Evolutionary conservation across 2,329 filamentous ascomycete genomes (phyloP).

Genomic region (Magnaporthiopsis incrustans): DNA sequence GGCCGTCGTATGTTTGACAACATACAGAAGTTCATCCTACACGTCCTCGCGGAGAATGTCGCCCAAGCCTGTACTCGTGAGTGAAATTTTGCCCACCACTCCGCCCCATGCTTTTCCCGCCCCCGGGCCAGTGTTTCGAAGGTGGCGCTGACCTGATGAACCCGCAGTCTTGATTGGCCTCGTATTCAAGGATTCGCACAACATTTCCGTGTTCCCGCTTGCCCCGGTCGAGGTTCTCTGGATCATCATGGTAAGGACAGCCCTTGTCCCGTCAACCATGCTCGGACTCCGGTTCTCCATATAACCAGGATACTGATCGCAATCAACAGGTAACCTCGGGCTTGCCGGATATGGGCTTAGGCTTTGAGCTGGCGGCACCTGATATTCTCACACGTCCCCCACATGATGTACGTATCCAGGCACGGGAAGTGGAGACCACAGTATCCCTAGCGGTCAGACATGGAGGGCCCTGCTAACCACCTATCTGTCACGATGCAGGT

Average conservation of each 20-base stretch:
- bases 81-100: not conserved
- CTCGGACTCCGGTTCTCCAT: not conserved
- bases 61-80: conserved; percentile 46
- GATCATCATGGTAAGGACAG: conserved; percentile 51
- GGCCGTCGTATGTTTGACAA: conserved; percentile 56
- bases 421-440: too few relatives aligned
- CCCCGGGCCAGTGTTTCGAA: not conserved
- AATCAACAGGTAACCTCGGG: conserved; percentile 42
- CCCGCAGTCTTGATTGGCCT: conserved; percentile 50
- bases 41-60: conserved; percentile 53
- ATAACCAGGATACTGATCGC: not conserved
- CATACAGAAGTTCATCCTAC: conserved; percentile 59
- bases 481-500: conserved; percentile 17
- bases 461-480: not conserved
- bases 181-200: conserved; percentile 51
- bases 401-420: not conserved
- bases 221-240: conserved; percentile 61
- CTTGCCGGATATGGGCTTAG: conserved; percentile 60
- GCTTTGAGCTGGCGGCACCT: conserved; percentile 53
- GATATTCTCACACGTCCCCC: conserved; percentile 56
- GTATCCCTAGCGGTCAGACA: not conserved
- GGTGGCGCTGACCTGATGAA: not conserved
- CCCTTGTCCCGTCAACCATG: not conserved
- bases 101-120: too few relatives aligned
- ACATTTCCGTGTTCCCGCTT: conserved; percentile 57